These are phyloP conservation scores for Schizochytrium sp. DNA, from an alignment of 108 stramenopile genomes.

Conservation along the genomic window DNA sequence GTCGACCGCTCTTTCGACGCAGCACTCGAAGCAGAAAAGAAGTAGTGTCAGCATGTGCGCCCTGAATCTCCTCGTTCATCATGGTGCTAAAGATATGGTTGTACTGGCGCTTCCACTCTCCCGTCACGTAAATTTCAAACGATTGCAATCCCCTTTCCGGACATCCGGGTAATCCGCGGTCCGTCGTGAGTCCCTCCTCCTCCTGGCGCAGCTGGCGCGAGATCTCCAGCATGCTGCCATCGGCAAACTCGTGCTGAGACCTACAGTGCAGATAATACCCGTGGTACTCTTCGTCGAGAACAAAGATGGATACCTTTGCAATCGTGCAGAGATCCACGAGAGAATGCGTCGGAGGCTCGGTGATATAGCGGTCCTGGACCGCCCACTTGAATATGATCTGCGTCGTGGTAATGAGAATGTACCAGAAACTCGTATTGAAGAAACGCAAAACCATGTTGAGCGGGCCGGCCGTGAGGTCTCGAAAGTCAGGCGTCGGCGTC, in stretches of 20 bases:
- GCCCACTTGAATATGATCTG: constrained; percentile 57
- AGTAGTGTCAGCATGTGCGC: neutral
- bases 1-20: neutral
- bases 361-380: constrained; percentile 57
- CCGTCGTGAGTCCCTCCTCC: constrained; percentile 46
- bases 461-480: constrained; percentile 34
- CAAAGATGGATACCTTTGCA: constrained; percentile 61
- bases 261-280: constrained; percentile 72
- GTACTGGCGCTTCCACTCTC: constrained; percentile 23
- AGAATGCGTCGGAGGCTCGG: constrained; percentile 49
- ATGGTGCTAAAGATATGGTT: constrained; percentile 17
- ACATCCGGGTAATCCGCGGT: constrained; percentile 53
- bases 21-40: neutral
- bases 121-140: constrained; percentile 37
- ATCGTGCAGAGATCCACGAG: constrained; percentile 67
- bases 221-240: constrained; percentile 58
- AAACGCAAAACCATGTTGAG: constrained; percentile 64
- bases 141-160: constrained; percentile 40
- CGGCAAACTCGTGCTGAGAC: constrained; percentile 62
- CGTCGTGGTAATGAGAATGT: constrained; percentile 31
- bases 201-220: constrained; percentile 58
- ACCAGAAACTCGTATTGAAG: constrained; percentile 58
- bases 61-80: neutral
- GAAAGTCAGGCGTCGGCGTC: constrained; percentile 47
- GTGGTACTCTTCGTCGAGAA: constrained; percentile 55